These are phyloP conservation scores for Chaetomiaceae sp. DNA, from an alignment of 2,329 filamentous ascomycete genomes.

Conservation along the genomic window DNA sequence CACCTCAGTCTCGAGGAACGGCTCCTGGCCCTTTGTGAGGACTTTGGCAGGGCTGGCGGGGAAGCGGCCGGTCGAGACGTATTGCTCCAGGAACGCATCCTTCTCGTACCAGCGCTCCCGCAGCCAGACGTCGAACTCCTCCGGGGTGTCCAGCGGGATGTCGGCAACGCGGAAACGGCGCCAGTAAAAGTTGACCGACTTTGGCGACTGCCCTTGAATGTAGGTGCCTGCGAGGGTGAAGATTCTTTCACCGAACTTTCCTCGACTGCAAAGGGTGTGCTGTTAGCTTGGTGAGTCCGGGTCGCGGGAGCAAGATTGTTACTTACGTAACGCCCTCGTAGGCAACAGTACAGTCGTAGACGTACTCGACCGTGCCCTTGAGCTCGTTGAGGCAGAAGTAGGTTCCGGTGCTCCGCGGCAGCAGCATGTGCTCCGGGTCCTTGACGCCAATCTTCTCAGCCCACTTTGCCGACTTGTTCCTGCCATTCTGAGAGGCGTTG, in stretches of 20 bases:
- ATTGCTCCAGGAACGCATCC: constrained; percentile 81
- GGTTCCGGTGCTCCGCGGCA: constrained; percentile 76
- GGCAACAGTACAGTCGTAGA: constrained; percentile 91
- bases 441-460: constrained; percentile 68
- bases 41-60: constrained; percentile 56
- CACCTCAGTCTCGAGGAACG: constrained; percentile 55
- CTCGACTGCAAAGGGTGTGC: constrained; percentile 50
- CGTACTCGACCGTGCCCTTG: constrained; percentile 67
- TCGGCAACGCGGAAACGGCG: constrained; percentile 74
- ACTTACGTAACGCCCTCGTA: constrained; percentile 92
- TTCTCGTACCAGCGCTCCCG: constrained; percentile 87
- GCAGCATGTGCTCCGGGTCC: constrained; percentile 68
- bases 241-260: constrained; percentile 81
- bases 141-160: constrained; percentile 71
- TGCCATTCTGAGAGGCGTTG: constrained; percentile 67
- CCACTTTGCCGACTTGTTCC: constrained; percentile 67
- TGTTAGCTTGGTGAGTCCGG: constrained; percentile 11
- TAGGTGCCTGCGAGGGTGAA: constrained; percentile 86
- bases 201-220: constrained; percentile 81
- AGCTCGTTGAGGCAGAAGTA: constrained; percentile 76
- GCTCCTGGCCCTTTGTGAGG: constrained; percentile 32
- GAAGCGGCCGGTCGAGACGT: constrained; percentile 71
- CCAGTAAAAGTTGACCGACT: constrained; percentile 97
- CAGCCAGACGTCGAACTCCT: constrained; percentile 80
- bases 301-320: neutral